These are phyloP conservation scores for Pholiota adiposa DNA, from an alignment of 1,284 basidiomycete species.

Conservation along the genomic window DNA sequence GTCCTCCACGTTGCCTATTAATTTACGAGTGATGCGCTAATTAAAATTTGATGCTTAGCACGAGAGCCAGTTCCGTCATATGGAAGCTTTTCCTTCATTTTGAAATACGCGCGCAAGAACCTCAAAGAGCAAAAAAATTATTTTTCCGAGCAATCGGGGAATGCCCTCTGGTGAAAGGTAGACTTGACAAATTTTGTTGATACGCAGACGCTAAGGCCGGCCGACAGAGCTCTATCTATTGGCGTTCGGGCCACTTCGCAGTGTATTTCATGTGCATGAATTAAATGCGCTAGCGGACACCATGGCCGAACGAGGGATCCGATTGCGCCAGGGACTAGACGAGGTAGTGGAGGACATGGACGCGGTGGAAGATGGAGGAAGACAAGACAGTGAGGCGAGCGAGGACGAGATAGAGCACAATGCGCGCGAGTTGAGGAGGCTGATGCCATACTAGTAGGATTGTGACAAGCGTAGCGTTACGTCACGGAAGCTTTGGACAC, in stretches of 20 bases:
- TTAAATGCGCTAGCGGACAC: constrained; percentile 72
- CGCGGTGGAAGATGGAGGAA: constrained; percentile 33
- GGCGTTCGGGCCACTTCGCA: constrained; percentile 78
- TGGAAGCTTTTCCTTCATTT: constrained; percentile 88
- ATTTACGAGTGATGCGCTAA: constrained; percentile 15
- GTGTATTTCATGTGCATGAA: constrained; percentile 69
- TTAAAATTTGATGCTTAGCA: constrained; percentile 46
- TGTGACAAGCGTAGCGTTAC: constrained; percentile 4
- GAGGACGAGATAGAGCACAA: constrained; percentile 65
- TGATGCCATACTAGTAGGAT: constrained; percentile 61
- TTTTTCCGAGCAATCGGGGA: constrained; percentile 83
- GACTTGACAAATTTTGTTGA: constrained; percentile 17
- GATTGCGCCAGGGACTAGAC: constrained; percentile 72
- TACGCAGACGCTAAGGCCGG: constrained; percentile 5
- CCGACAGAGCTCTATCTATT: constrained; percentile 81
- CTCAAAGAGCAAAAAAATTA: constrained; percentile 73
- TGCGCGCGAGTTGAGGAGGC: constrained; percentile 59
- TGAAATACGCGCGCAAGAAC: constrained; percentile 69
- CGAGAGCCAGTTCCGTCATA: constrained; percentile 65
- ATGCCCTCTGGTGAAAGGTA: constrained; percentile 83
- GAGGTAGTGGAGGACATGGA: constrained; percentile 53
- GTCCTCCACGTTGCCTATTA: constrained; percentile 24
- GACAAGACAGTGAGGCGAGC: constrained; percentile 37
- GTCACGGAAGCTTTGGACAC: constrained; percentile 21
- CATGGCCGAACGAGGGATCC: constrained; percentile 84